These are phyloP conservation scores for Cercospora beticola DNA, from an alignment of 2,329 filamentous ascomycete species.

Conservation along the genomic window DNA sequence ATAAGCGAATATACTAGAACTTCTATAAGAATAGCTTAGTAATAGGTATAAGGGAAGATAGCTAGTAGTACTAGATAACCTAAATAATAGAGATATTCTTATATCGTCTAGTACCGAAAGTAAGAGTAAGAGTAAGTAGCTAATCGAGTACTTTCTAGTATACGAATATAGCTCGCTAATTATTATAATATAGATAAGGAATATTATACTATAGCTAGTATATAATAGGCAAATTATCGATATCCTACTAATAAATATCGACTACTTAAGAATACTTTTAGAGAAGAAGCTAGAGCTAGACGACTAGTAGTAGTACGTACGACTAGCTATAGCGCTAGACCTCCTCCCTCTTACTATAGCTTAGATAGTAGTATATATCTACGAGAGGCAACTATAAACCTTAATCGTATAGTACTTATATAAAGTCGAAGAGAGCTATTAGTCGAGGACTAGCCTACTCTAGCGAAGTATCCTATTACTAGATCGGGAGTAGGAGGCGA, in stretches of 20 bases:
- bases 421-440: slow-evolving; percentile 39
- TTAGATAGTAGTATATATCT: slow-evolving; percentile 40
- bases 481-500: slow-evolving; percentile 19
- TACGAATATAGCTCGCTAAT: slow-evolving; percentile 28
- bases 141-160: slow-evolving; percentile 21
- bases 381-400: slow-evolving; percentile 28
- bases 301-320: background rate
- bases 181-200: slow-evolving; percentile 25
- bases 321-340: slow-evolving; percentile 32
- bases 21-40: slow-evolving; percentile 26
- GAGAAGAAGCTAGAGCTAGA: slow-evolving; percentile 24
- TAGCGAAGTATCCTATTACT: background rate
- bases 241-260: slow-evolving; percentile 28
- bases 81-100: slow-evolving; percentile 24
- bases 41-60: slow-evolving; percentile 21
- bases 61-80: slow-evolving; percentile 32
- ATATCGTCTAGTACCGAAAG: background rate
- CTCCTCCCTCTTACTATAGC: slow-evolving; percentile 39
- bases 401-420: slow-evolving; percentile 43
- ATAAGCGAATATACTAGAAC: slow-evolving; percentile 24
- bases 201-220: slow-evolving; percentile 22
- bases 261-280: slow-evolving; percentile 26
- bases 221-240: slow-evolving; percentile 22
- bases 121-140: background rate
- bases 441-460: slow-evolving; percentile 26